Evolutionary conservation across 129 eudicot species (phyloP), one percentile per base, ranked within the genome.

Genomic region (Lactuca saligna): DNA sequence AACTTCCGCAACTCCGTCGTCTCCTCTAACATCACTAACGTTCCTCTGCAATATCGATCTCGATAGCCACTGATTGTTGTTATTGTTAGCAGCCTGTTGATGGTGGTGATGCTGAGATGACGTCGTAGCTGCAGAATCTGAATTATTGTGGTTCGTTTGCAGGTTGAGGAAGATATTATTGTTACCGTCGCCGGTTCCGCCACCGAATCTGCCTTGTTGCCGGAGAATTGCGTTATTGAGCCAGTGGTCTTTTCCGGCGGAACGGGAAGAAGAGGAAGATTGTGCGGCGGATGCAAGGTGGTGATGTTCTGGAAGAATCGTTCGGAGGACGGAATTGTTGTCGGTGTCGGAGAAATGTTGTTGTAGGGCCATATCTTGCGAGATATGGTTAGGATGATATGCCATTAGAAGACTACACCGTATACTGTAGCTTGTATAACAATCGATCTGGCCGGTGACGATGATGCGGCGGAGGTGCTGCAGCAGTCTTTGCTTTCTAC

Each of bases 221-320:
- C 90, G 83, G 49, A 83, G 83, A 65, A 88, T 75, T 6, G 96
- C 91, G 63, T 72, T 85, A 80, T 73, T 88, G 29, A 89, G 89
- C 96, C 93, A 86, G 48, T 71, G 78, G 16, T 78, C 78, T 57
- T 75, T 78, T 17, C 79, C 85, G 41, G 72, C 65, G 9, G 76
- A 71, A 31, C 48, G 65, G 31, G 63, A 20, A 9, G 67, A 37
- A 3, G 77, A 31, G 0, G 85, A 66, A 9, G 76, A 33, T 20
- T 73, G 82, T 33, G 65, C 66, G 15, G 53, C 63, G 41, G 63
- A 58, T 11, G 70, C 48, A 3, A 63, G 70, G 41, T 62, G 71
- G 54, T 76, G 83, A 2, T 81, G 90, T 7, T 79, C 83, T 1
- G 82, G 84, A 44, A 79, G 67, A 8, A 85, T 79, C 16, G 65